Base-by-base conservation (phyloP, 768 basidiomycete genomes). In the Jaapia argillacea region DNA sequence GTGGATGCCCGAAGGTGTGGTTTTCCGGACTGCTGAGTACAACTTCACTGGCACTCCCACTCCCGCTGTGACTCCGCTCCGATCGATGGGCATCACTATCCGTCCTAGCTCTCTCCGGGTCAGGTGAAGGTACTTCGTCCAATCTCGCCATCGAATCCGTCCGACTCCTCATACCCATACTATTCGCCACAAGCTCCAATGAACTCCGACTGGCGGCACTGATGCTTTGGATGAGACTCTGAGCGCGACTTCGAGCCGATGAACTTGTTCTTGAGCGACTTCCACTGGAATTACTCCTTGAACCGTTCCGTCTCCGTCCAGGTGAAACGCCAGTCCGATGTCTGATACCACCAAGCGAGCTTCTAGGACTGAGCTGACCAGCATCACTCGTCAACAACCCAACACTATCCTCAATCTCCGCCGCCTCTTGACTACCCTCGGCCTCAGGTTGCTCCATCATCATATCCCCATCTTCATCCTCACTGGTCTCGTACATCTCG, bases 1-100 rank as follows among this genome's bases (percentile, higher is more conserved):
- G 61, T 0, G 69, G 69, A 31, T 77, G 71, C 10, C 85, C 85
- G 60, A 87, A 88, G 6, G 85, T 87, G 56, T 85, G 71, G 55
- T 84, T 84, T 54, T 85, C 82, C 0, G 69, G 67, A 38, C 70
- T 75, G 50, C 69, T 72, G 42, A 62, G 59, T 16, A 64, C 54
- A 33, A 69, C 72, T 27, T 71, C 67, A 41, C 67, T 70, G 36
- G 65, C 70, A 47, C 75, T 77, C 21, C 75, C 76, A 24, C 69
- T 67, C 48, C 71, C 55, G 20, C 37, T 22, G 10, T 16, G 10
- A 16, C 28, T 33, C 28, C 10, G 10, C 28, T 33, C 28, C 16
- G 28, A 33, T 10, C 28, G 28, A 16, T 10, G 10, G 10, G 28
- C 28, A 33, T 33, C 28, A 16, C 28, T 33, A 10, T 10, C 28